Evolutionary conservation across 192 early-diverging fungal genomes (phyloP), one percentile per base, ranked within the genome.

Genomic region (Backusella tarrabulga): DNA sequence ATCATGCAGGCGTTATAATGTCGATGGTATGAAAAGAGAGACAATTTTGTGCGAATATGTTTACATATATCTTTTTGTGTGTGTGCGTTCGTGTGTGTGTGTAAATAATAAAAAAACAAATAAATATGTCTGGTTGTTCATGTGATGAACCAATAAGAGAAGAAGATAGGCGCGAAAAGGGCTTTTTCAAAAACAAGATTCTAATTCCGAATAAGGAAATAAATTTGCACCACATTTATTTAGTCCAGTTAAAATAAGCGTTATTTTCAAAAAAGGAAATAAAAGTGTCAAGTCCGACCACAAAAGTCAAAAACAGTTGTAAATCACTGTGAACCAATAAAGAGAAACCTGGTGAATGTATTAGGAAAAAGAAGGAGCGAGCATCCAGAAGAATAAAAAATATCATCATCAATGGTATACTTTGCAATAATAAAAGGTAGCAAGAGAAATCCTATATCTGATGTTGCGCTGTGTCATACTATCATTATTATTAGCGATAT

Each of bases 301-400:
- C 56, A 63, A 29, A 63, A 29, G 56, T 63, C 56, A 63, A 63
- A 63, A 63, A 63, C 23, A 63, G 56, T 63, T 63, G 56, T 63
- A 63, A 63, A 63, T 63, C 56, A 63, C n/a, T 63, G 56, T 14
- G 56, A 63, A 63, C 56, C 56, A 63, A 63, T 63, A 26, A 63
- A 63, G 23, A 63, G 0, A 63, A 29, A 29, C 26, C 26, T 63
- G 23, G 23, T 63, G 56, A 63, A 26, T 63, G 56, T 63, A 63
- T 63, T 29, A 63, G 56, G 56, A 63, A 63, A 63, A 63, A 63
- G 56, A 63, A 63, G 56, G 56, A 63, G 56, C 56, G 23, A 23
- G 11, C 12, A 14, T 29, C 56, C 11, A 63, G 9, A 63, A 63
- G 9, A 63, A 26, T 29, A 63, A 63, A 29, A 3, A 29, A 21